A percentile compares a stretch with the other conserved stretches of the same genome.
Evolutionary conservation across 2,329 filamentous ascomycete genomes (phyloP).

Genomic region (Hymenoscyphus scutula): DNA sequence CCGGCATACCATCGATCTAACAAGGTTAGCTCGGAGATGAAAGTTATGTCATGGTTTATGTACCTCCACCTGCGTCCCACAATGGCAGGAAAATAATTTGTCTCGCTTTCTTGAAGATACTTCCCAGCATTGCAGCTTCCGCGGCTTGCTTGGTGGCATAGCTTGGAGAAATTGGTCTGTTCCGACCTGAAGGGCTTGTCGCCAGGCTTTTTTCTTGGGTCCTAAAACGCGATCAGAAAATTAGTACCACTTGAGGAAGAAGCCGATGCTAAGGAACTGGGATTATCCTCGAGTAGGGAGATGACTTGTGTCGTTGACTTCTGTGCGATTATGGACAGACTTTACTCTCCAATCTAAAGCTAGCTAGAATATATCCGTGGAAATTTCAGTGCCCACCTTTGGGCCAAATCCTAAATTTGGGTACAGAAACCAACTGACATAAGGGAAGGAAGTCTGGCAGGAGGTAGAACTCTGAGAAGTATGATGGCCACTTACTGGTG

Average conservation of each 20-base stretch:
- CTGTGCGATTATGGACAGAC: no score
- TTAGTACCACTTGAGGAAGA: background rate
- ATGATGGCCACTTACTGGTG: conserved; percentile 9
- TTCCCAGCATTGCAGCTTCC: conserved; percentile 30
- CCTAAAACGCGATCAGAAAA: background rate
- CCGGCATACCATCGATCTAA: conserved; percentile 47
- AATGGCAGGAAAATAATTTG: conserved; percentile 35
- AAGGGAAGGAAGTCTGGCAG: no score
- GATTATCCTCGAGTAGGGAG: background rate
- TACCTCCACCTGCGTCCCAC: conserved; percentile 34
- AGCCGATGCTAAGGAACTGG: background rate
- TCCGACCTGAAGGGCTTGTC: conserved; percentile 13
- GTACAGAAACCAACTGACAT: no score
- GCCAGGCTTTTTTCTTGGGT: conserved; percentile 3
- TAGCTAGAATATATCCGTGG: no score
- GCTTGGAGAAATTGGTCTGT: conserved; percentile 11
- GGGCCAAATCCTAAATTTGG: background rate
- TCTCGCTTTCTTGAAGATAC: conserved; percentile 30
- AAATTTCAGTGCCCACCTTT: no score
- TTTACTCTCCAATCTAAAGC: no score
- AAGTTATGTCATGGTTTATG: background rate
- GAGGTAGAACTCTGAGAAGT: background rate
- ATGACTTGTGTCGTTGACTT: no score
- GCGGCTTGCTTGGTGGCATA: conserved; percentile 24
- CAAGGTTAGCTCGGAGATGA: conserved; percentile 14